Conservation (phyloP, 257 asterid species). For the Striga asiatica region DNA sequence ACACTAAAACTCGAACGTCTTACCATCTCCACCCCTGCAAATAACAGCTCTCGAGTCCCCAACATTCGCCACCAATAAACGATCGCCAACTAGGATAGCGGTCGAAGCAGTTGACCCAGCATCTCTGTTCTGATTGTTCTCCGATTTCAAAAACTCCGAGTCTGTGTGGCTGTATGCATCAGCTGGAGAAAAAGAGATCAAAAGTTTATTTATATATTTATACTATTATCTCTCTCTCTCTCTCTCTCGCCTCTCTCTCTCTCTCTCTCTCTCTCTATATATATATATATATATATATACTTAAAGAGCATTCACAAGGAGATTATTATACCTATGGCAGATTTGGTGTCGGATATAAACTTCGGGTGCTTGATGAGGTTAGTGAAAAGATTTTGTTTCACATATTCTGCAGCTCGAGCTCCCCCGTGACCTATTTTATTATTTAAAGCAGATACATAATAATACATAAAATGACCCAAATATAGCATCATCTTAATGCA, state of each 20-base stretch:
- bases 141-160: conserved; percentile 76
- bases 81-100: conserved; percentile 86
- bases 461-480: not conserved
- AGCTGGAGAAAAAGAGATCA: conserved; percentile 31
- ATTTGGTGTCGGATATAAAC: conserved; percentile 78
- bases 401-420: conserved; percentile 90
- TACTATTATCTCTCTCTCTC: no score
- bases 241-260: no score
- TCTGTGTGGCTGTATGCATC: conserved; percentile 79
- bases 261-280: no score
- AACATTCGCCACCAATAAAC: conserved; percentile 78
- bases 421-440: conserved; percentile 76
- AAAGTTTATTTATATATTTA: no score
- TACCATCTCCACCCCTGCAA: conserved; percentile 75
- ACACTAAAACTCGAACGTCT: conserved; percentile 14
- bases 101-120: conserved; percentile 97
- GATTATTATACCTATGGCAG: conserved; percentile 80
- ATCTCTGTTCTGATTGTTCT: conserved; percentile 60
- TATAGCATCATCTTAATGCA: not conserved
- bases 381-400: conserved; percentile 73
- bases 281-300: no score
- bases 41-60: conserved; percentile 89
- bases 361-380: conserved; percentile 79
- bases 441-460: not conserved
- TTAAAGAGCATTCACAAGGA: not conserved